Percentiles rank a stretch among this genome's conserved stretches.
These are phyloP conservation scores for Coccomyxa sp. DNA, from an alignment of 139 green algal genomes.

Conservation along the genomic window DNA sequence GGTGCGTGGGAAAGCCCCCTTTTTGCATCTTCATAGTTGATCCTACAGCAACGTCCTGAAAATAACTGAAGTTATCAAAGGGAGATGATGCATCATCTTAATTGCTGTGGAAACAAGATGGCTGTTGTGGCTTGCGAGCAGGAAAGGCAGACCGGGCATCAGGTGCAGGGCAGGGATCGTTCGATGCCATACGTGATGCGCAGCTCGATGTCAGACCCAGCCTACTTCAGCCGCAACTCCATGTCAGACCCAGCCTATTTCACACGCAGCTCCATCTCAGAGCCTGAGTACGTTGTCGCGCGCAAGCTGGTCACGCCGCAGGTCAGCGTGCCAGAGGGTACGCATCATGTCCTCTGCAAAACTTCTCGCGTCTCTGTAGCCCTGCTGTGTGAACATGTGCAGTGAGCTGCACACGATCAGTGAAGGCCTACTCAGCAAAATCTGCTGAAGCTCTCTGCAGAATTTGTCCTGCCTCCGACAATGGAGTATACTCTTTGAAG, in stretches of 20 bases:
- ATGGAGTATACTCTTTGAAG: not conserved
- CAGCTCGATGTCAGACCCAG: not conserved
- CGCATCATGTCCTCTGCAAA: not conserved
- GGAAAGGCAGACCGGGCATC: not conserved
- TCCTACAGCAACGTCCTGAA: not conserved
- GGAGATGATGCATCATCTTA: not conserved
- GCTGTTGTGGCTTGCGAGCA: not conserved
- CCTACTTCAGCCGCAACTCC: not conserved
- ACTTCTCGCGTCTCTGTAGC: not conserved
- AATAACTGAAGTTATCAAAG: not conserved
- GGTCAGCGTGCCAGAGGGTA: not conserved
- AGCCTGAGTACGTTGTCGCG: not conserved
- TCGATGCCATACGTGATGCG: not conserved
- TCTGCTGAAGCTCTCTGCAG: not conserved
- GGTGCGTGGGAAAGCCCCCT: not conserved
- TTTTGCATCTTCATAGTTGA: not conserved
- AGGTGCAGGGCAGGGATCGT: not conserved
- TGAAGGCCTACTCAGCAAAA: not conserved
- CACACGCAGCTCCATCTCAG: not conserved
- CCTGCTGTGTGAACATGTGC: too few species aligned
- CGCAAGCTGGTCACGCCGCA: not conserved
- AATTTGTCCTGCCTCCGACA: not conserved
- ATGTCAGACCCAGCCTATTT: not conserved
- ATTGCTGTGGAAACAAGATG: not conserved
- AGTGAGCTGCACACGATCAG: not conserved